A percentile compares a stretch with the other conserved stretches of the same genome.
phyloP scores from a whole-genome alignment of 225 moss, liverwort and hornwort genomes.

The Marchantia paleacea region DNA sequence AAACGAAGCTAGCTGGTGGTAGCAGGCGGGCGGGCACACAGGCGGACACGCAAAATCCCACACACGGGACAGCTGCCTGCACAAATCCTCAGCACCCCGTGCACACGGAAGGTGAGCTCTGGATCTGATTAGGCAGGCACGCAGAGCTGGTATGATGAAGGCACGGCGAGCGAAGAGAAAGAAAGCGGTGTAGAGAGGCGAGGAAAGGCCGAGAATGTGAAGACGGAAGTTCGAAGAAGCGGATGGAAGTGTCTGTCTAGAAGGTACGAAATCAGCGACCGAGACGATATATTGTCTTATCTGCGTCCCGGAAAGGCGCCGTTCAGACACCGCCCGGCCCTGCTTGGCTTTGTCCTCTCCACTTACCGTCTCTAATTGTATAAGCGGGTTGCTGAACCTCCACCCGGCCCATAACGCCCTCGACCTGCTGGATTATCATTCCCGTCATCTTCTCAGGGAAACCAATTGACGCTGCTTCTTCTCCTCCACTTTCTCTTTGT shows the following conservation, averaged over 20 bases:
- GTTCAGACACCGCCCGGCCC: too few species aligned
- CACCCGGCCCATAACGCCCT: too few species aligned
- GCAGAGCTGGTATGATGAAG: not conserved
- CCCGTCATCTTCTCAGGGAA: too few species aligned
- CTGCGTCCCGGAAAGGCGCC: too few species aligned
- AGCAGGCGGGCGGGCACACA: too few species aligned
- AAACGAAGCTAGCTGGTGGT: not conserved
- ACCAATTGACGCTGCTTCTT: too few species aligned
- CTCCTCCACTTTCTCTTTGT: too few species aligned
- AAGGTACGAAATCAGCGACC: not conserved
- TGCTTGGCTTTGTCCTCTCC: too few species aligned
- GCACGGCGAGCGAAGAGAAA: not conserved
- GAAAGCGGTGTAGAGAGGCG: not conserved
- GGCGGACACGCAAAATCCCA: not conserved
- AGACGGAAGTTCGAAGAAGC: constrained; percentile 1
- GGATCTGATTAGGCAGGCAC: not conserved
- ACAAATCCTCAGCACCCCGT: not conserved
- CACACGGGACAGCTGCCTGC: not conserved
- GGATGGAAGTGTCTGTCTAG: constrained; percentile 3
- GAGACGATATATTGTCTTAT: too few species aligned
- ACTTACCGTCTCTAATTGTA: too few species aligned
- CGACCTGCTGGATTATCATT: too few species aligned
- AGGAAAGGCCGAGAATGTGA: not conserved
- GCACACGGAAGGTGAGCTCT: not conserved
- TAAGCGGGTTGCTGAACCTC: too few species aligned